Percentiles rank a stretch among this genome's conserved stretches.
phyloP scores from a whole-genome alignment of 192 early-diverging fungal species.

The Gaertneriomyces sp. region DNA sequence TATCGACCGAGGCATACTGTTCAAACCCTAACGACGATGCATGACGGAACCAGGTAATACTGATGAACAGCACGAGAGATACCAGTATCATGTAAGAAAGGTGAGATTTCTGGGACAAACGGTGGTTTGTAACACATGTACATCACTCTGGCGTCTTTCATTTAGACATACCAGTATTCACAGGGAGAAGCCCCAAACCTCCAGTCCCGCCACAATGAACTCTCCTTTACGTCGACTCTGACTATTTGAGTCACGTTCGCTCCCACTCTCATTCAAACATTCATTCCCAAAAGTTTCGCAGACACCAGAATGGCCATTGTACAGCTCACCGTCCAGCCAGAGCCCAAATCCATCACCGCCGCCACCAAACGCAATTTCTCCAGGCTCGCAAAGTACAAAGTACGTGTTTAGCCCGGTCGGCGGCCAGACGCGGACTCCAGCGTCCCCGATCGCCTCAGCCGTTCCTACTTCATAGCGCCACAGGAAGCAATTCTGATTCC shows the following conservation, averaged over 20 bases:
- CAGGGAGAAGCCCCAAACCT: slow-evolving; percentile 46
- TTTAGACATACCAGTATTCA: slow-evolving; percentile 17
- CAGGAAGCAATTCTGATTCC: not conserved
- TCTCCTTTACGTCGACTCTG: slow-evolving; percentile 17
- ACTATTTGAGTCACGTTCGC: too few relatives aligned
- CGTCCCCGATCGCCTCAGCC: not conserved
- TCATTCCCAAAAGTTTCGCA: slow-evolving; percentile 52
- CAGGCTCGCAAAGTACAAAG: slow-evolving; percentile 28
- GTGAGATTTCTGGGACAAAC: too few relatives aligned
- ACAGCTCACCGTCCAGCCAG: slow-evolving; percentile 48
- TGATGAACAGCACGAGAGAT: too few relatives aligned
- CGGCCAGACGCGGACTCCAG: slow-evolving; percentile 15
- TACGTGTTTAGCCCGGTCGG: slow-evolving; percentile 37
- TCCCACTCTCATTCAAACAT: slow-evolving; percentile 15
- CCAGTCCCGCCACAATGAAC: slow-evolving; percentile 36
- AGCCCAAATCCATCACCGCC: slow-evolving; percentile 52
- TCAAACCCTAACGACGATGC: too few relatives aligned
- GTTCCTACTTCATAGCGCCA: too few relatives aligned
- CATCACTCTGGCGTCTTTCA: too few relatives aligned
- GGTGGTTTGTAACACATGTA: too few relatives aligned
- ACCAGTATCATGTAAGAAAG: too few relatives aligned
- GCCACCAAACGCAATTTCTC: slow-evolving; percentile 35
- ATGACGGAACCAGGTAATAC: too few relatives aligned
- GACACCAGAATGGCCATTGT: slow-evolving; percentile 46
- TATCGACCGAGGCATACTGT: too few relatives aligned